Base-by-base conservation (phyloP, 1,139 yeast species). In the Nematodospora anomalae region DNA sequence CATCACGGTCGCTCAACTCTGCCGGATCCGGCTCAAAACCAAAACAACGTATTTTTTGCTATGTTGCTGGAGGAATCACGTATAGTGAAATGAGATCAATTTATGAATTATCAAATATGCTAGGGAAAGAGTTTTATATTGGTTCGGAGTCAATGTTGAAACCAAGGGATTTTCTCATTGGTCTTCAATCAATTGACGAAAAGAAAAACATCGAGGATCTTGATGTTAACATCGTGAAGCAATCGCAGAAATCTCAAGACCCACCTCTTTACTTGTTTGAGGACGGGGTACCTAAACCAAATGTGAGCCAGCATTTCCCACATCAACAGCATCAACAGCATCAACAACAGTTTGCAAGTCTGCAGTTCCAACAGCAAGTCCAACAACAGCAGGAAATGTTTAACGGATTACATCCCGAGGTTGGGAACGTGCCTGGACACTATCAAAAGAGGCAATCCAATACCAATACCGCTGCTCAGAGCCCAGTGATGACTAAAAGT, bases 61-160 rank as follows among this genome's bases (percentile, higher is more conserved):
- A 80, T 54, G 76, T 89, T 26, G 85, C 94, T 1, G 99, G 99
- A 15, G 98, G 98, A 8, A 64, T 86, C 27, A 88, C 97, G 0
- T 79, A 83, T 46, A 76, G 90, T 3, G 99, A 94, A 57, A 65
- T 85, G 29, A 74, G 94, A 41, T 74, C 88, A 4, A 80, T 83
- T 10, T 83, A 87, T 50, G 94, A 87, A 48, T 69, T 89, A 33
- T 75, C 88, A 5, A 60, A 67, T 13, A 62, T 74, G 32, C 69
- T 77, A 41, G 78, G 83, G 49, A 82, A 80, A 53, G 96, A 88
- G 46, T 75, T 92, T 21, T 79, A 83, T 43, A 67, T 92, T 42
- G 98, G 98, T 0, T 83, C 95, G 5, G 95, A 86, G 53, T 80
- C 83, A 35, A 63, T 89, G 3, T 60, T 85, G 42, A 78, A 84